phyloP scores from a whole-genome alignment of 1,284 basidiomycete genomes.

The Pyrrhoderma noxium region DNA sequence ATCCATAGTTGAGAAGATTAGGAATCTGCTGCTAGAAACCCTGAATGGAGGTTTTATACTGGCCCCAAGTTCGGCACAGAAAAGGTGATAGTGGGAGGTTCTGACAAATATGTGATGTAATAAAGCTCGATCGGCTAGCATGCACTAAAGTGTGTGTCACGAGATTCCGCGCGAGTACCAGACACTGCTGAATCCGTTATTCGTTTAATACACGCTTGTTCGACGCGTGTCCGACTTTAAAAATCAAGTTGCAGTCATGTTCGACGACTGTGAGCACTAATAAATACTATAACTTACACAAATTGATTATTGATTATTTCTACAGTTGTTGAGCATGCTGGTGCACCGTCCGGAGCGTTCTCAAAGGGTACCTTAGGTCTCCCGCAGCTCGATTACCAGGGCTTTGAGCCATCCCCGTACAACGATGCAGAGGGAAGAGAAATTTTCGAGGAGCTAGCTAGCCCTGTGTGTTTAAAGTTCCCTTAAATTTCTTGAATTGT shows the following conservation, averaged over 20 bases:
- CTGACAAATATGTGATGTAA: no score
- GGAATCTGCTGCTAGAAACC: no score
- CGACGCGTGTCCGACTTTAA: no score
- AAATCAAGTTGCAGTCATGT: background rate
- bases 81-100: no score
- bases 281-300: background rate
- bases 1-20: conserved; percentile 4
- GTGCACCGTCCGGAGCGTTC: conserved; percentile 38
- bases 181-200: no score
- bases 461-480: conserved; percentile 31
- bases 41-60: no score
- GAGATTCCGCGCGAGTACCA: no score
- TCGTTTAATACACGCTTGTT: no score
- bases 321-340: conserved; percentile 79
- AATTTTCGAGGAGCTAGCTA: conserved; percentile 31
- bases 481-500: background rate
- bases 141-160: no score
- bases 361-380: conserved; percentile 36
- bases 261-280: conserved; percentile 6
- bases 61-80: no score
- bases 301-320: background rate
- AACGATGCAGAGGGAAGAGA: conserved; percentile 41
- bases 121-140: no score
- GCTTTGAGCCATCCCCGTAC: conserved; percentile 71
- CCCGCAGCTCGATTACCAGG: conserved; percentile 70